Evolutionary conservation across 257 asterid genomes (phyloP).

Genomic region (Coffea eugenioides): DNA sequence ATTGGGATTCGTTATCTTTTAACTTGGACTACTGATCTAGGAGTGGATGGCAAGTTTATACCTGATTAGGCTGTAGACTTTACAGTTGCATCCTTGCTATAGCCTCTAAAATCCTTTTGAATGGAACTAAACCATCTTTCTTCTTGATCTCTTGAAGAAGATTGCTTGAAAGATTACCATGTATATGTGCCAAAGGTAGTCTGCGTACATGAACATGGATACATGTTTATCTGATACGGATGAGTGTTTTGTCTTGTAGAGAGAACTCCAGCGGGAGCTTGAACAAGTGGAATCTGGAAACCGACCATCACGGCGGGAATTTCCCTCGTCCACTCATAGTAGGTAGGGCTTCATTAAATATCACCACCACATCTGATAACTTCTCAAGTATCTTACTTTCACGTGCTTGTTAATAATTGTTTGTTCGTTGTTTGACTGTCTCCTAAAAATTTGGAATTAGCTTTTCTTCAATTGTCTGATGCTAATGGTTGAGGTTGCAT

Average conservation of each 20-base stretch:
- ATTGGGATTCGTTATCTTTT: background rate
- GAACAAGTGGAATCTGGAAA: conserved; percentile 92
- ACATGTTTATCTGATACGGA: background rate
- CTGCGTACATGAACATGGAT: background rate
- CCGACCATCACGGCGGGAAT: conserved; percentile 76
- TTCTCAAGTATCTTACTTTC: background rate
- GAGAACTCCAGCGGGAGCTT: conserved; percentile 93
- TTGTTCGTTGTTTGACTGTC: background rate
- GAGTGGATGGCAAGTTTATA: background rate
- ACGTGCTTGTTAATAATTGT: background rate
- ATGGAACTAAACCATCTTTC: too few species aligned
- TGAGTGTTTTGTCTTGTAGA: conserved; percentile 42
- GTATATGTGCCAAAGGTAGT: background rate
- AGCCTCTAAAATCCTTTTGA: background rate
- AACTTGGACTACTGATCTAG: background rate
- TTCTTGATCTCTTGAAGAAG: background rate
- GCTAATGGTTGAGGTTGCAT: background rate
- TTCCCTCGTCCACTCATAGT: conserved; percentile 66
- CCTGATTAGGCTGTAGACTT: background rate
- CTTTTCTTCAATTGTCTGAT: background rate
- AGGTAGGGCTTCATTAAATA: conserved; percentile 44
- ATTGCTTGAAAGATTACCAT: background rate
- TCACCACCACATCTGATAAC: conserved; percentile 1
- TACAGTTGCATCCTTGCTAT: background rate
- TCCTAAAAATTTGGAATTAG: background rate